These are phyloP conservation scores for Fusarium humuli DNA, from an alignment of 2,329 filamentous ascomycete genomes.

Conservation along the genomic window DNA sequence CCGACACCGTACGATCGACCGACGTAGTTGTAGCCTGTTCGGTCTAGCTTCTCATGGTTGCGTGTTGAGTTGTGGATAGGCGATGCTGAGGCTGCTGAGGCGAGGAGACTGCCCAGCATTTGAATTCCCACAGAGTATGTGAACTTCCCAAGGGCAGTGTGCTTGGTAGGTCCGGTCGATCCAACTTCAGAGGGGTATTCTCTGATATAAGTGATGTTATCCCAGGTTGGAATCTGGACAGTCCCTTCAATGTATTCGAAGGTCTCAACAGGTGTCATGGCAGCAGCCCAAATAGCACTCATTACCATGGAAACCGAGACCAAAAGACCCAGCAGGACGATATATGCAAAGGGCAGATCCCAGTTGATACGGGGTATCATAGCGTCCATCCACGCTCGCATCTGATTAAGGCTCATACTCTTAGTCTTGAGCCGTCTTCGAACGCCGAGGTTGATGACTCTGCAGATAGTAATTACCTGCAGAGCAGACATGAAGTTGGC, in stretches of 20 bases:
- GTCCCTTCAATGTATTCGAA: conserved; percentile 5
- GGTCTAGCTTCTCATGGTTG: conserved; percentile 45
- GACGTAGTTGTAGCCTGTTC: conserved; percentile 43
- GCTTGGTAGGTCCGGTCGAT: conserved; percentile 22
- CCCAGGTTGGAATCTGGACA: conserved; percentile 40
- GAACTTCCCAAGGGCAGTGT: conserved; percentile 38
- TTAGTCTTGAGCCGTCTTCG: conserved; percentile 12
- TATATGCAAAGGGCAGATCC: conserved; percentile 14
- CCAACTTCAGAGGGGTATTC: conserved; percentile 44
- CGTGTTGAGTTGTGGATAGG: conserved; percentile 28
- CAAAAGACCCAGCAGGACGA: neutral
- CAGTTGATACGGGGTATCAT: conserved; percentile 24
- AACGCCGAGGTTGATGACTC: conserved; percentile 18
- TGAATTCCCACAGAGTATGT: conserved; percentile 44
- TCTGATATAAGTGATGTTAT: conserved; percentile 33
- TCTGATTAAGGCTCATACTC: conserved; percentile 24
- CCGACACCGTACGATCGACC: conserved; percentile 47
- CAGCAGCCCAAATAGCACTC: conserved; percentile 40
- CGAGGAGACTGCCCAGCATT: conserved; percentile 38
- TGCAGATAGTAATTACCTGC: conserved; percentile 2
- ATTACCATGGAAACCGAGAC: conserved; percentile 23
- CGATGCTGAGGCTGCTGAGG: conserved; percentile 38
- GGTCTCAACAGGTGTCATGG: conserved; percentile 39
- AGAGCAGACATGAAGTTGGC: conserved; percentile 13
- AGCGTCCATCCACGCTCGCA: conserved; percentile 21